These are phyloP conservation scores for Cymbidium sinense DNA, from an alignment of 106 monocot species.

Conservation along the genomic window DNA sequence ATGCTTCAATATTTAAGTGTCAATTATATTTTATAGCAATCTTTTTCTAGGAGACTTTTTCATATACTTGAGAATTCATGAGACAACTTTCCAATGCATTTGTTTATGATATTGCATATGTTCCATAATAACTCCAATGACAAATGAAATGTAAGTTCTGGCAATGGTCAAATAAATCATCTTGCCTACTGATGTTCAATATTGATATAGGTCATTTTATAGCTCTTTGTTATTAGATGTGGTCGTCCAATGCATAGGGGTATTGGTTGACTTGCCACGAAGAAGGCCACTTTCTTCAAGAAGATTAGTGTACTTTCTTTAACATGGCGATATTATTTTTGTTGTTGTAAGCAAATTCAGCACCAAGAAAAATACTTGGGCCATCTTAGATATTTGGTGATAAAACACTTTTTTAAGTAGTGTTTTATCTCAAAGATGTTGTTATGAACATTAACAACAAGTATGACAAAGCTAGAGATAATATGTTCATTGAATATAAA, in stretches of 20 bases:
- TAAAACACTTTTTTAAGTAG: background rate
- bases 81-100: background rate
- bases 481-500: background rate
- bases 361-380: background rate
- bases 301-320: background rate
- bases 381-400: background rate
- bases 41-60: background rate
- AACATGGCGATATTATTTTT: background rate
- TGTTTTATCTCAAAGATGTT: background rate
- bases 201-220: background rate
- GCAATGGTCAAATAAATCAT: background rate
- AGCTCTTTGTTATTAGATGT: too few relatives aligned
- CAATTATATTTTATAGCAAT: background rate
- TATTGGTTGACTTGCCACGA: background rate
- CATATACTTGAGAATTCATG: background rate
- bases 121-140: background rate
- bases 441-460: background rate
- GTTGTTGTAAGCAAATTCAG: background rate
- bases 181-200: background rate
- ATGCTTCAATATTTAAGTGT: background rate
- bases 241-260: background rate
- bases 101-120: background rate
- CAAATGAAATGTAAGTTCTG: background rate
- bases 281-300: background rate
- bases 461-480: background rate